A percentile compares a stretch with the other conserved stretches of the same genome.
These are phyloP conservation scores for Rhododendron ferrugineum DNA, from an alignment of 148 eudicot genomes.

Conservation along the genomic window DNA sequence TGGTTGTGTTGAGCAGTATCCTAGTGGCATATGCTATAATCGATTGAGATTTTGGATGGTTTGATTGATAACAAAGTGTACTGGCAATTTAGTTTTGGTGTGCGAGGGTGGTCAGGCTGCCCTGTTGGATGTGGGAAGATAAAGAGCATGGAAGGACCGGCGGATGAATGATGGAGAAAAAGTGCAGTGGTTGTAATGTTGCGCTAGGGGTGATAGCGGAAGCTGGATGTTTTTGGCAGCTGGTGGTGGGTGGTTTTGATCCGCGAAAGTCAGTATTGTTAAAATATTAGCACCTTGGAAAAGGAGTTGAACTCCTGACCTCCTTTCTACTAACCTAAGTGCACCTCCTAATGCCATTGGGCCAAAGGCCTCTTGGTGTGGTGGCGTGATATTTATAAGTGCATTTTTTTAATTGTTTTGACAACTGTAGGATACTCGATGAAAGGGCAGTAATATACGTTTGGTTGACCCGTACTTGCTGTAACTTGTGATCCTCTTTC, in stretches of 20 bases:
- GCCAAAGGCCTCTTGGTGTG: not conserved
- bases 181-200: not conserved
- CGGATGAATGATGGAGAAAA: not conserved
- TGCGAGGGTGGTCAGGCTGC: not conserved
- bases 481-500: not conserved
- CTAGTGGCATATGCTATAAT: not conserved
- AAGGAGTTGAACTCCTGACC: too few species aligned
- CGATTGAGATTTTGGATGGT: not conserved
- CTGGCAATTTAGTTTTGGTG: not conserved
- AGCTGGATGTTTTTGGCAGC: not conserved
- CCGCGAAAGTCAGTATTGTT: too few species aligned
- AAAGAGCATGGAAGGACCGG: not conserved
- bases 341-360: too few species aligned
- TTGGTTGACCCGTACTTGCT: not conserved
- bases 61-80: not conserved
- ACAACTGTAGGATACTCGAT: not conserved
- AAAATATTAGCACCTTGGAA: too few species aligned
- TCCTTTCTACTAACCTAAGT: too few species aligned
- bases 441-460: not conserved
- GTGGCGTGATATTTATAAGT: not conserved
- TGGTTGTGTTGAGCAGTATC: not conserved
- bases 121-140: not conserved
- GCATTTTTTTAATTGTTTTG: not conserved
- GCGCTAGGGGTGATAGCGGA: not conserved
- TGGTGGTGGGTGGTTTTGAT: not conserved